Base-by-base conservation (phyloP, 2,329 filamentous ascomycete species). In the Scedosporium boydii region DNA sequence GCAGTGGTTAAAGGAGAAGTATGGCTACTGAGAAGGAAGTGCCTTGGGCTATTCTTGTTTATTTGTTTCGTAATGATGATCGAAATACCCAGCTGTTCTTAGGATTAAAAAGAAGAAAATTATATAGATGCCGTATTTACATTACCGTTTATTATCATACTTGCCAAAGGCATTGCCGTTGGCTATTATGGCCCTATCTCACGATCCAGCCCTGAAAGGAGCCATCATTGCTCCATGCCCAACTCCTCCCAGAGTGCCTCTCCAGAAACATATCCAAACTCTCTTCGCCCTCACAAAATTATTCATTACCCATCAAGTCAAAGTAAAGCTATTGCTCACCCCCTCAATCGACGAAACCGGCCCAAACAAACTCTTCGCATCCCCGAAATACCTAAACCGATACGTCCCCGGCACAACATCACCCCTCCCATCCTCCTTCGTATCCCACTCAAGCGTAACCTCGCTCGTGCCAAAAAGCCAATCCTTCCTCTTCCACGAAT, bases 351-450 rank as follows among this genome's bases (percentile, higher is more conserved):
- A 72, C 46, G 77, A 83, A 46, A 95, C 85, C 1, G 69, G 86
- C 1, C 80, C 83, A 29, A 82, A 70, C 10, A 86, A 68, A 5
- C 78, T 78, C 82, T 93, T 97, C 2, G 85, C 79, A 75, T 97
- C 92, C 0, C 93, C 93, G 74, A 87, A 93, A 71, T 97, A 98
- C 75, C 80, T 84, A 56, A 96, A 74, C 26, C 92, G 79, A 74
- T 96, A 98, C 58, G 82, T 84, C 0, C 93, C 93, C 1, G 73
- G 74, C 64, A 80, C 77, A 21, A 80, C 81, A 57, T 82, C 84
- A 0, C 92, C 92, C 1, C 79, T 77, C 23, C 80, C 81, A 65
- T 81, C 69, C 16, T 73, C 70, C 10, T 66, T 68, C 42, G 73
- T 74, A 73, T 92, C 87, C 93, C 93, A 97, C 58, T 80, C 80